phyloP scores from a whole-genome alignment of 768 basidiomycete species.

The Gloeophyllum trabeum region DNA sequence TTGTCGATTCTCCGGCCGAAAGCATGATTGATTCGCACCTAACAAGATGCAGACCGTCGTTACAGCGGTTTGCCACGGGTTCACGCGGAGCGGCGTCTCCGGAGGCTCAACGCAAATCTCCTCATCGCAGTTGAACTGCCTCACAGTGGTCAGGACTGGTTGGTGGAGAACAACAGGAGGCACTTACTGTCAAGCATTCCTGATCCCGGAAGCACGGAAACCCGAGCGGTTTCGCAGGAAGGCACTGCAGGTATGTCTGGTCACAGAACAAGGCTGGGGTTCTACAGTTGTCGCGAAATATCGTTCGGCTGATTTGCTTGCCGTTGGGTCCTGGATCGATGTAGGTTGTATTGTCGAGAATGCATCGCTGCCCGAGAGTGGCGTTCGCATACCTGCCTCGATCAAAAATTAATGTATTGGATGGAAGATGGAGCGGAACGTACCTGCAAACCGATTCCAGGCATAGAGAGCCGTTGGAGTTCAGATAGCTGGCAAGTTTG shows the following conservation, averaged over 20 bases:
- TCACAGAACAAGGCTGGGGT: constrained; percentile 46
- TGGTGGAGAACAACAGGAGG: neutral
- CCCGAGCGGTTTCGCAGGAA: constrained; percentile 30
- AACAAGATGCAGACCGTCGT: constrained; percentile 24
- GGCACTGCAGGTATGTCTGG: constrained; percentile 27
- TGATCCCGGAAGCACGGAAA: constrained; percentile 35
- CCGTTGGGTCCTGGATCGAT: constrained; percentile 29
- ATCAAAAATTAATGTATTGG: neutral
- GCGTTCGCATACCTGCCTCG: constrained; percentile 40
- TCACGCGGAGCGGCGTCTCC: constrained; percentile 25
- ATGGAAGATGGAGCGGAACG: constrained; percentile 9
- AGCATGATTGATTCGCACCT: constrained; percentile 19
- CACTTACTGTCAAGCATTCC: constrained; percentile 36
- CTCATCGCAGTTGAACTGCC: constrained; percentile 21
- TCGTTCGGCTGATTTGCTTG: constrained; percentile 30
- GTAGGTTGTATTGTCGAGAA: constrained; percentile 41
- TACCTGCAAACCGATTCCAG: constrained; percentile 49
- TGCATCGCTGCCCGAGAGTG: constrained; percentile 38
- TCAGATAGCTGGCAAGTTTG: constrained; percentile 25
- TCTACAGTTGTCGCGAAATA: constrained; percentile 51
- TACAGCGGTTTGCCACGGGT: constrained; percentile 32
- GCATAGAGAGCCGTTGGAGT: constrained; percentile 48
- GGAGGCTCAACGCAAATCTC: constrained; percentile 21
- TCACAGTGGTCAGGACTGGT: neutral
- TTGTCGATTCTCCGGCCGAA: neutral